A percentile compares a stretch with the other conserved stretches of the same genome.
phyloP scores from a whole-genome alignment of 306 rosid species.

The Cicer arietinum region DNA sequence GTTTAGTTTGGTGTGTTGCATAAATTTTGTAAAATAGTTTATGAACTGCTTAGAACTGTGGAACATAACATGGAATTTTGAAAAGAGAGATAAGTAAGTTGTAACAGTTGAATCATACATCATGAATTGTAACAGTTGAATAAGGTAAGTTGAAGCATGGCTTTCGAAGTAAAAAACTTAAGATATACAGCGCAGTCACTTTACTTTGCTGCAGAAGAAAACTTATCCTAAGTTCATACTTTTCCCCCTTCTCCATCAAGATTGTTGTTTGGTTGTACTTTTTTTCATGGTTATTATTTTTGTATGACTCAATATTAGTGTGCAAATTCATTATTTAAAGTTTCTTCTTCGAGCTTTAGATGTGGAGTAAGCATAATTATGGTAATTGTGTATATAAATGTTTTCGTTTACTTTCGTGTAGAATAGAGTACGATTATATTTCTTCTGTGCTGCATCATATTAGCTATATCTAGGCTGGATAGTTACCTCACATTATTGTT shows the following conservation, averaged over 20 bases:
- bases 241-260: neutral
- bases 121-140: conserved; percentile 26
- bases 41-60: neutral
- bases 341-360: conserved; percentile 25
- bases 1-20: conserved; percentile 9
- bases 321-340: conserved; percentile 36
- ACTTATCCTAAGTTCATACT: conserved; percentile 3
- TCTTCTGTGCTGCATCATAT: conserved; percentile 29
- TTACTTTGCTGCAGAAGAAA: conserved; percentile 18
- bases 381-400: conserved; percentile 23
- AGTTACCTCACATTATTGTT: conserved; percentile 44
- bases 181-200: neutral
- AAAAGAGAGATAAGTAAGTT: conserved; percentile 18
- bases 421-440: conserved; percentile 11
- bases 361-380: conserved; percentile 5
- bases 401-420: neutral
- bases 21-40: conserved; percentile 5
- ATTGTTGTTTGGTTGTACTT: neutral
- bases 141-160: conserved; percentile 31
- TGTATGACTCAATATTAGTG: neutral
- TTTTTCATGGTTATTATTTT: conserved; percentile 7
- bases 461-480: conserved; percentile 24
- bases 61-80: neutral
- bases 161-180: conserved; percentile 13
- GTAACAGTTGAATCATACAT: neutral